Evolutionary conservation across 768 basidiomycete species (phyloP), one percentile per base, ranked within the genome.

Genomic region (Vishniacozyma victoriae): DNA sequence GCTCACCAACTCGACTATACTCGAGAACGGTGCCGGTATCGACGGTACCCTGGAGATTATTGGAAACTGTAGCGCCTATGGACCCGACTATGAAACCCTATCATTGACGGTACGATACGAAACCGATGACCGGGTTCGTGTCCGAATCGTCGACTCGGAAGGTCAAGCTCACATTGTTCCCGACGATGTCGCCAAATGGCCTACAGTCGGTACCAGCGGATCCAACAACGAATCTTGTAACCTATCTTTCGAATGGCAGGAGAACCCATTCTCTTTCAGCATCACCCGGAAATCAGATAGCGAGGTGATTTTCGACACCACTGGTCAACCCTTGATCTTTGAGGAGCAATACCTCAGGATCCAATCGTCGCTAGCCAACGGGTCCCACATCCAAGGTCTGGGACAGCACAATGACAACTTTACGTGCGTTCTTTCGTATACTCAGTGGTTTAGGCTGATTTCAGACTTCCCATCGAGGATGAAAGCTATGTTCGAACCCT

Each of bases 401-500:
- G 42, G 42, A 11, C 42, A 44, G 22, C 42, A 44, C 27, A 44
- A 44, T 33, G 42, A 44, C 27, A 44, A 44, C 27, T 44, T 44
- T 19, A 44, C 42, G 25, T 44, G 41, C 19, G 41, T 41, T 5
- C 19, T 41, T 19, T 22, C 12, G 13, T 19, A 14, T 7, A 11
- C 13, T n/a, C n/a, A n/a, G n/a, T n/a, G n/a, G n/a, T 14, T 14
- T 38, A 18, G 9, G 18, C 13, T 38, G 11, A 38, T 18, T 9
- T 11, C 18, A 41, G 41, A 19, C 41, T 44, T 5, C 42, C 42
- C 5, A 44, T 44, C 27, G 5, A 27, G 13, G 5, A 20, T 13
- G 51, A 62, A 45, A 76, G 75, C 60, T 71, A 65, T 45, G 76
- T 73, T 19, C 74, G 76, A n/a, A 77, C 76, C 19, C 38, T 85